Evolutionary conservation across 495 filamentous ascomycete species (phyloP), one percentile per base, ranked within the genome.

Genomic region (Aspergillus nidulans): DNA sequence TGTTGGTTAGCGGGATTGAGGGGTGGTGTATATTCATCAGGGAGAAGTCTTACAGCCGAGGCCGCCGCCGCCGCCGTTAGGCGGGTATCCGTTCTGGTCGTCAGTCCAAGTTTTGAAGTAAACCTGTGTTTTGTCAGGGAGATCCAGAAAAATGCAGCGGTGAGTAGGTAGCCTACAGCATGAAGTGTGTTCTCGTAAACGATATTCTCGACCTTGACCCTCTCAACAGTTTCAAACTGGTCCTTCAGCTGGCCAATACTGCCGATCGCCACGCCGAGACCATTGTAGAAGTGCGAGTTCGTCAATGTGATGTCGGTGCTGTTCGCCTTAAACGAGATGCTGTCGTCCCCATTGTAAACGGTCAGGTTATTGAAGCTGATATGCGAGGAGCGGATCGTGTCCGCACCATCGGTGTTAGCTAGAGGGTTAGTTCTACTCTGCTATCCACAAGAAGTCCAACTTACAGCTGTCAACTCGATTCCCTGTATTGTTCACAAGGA

Each of bases 21-120:
- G 21, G 4, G 32, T 24, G 19, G 15, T 39, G 10, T 24, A 16
- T 46, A 8, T 6, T 19, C 1, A 20, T 46, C 24, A 52, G n/a
- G 44, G 53, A 28, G 3, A 10, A 13, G 13, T 49, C 66, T 52
- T 62, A 73, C 70, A 70, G 28, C 73, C 74, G 5, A 76, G 49
- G n/a, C 75, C 75, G 2, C 72, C 73, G 18, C 75, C 75, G 0
- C 75, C 75, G n/a, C 75, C 74, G 53, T 78, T 77, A 0, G 75
- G 75, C 16, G 74, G 74, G 56, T 76, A 74, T 7, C 75, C 73
- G 20, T 63, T 62, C 47, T 69, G 67, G n/a, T 71, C 68, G 21
- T 60, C 72, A 1, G 75, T 77, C 72, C 72, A 74, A 1, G 69
- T 77, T 54, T 77, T 77, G 24, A 77, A 49, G 54, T 74, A 76